A percentile compares a stretch with the other conserved stretches of the same genome.
Evolutionary conservation across 2,329 filamentous ascomycete genomes (phyloP).

Genomic region (Saccharata proteae): DNA sequence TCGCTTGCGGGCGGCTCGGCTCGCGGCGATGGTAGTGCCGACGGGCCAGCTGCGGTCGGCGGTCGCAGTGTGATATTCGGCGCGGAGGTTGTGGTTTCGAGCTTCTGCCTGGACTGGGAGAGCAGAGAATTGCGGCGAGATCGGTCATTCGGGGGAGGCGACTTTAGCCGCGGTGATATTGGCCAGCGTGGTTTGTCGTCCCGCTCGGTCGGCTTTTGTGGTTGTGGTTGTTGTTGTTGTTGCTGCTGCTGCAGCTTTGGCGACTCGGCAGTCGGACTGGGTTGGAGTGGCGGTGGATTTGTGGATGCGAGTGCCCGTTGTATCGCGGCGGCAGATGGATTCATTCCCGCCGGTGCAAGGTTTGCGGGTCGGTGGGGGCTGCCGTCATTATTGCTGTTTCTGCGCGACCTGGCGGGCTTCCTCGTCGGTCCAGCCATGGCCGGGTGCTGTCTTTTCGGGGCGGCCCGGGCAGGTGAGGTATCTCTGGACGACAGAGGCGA

Average conservation of each 20-base stretch:
- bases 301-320: constrained; percentile 58
- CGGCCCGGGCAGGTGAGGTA: constrained; percentile 29
- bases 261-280: no score
- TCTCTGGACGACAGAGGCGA: constrained; percentile 37
- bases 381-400: constrained; percentile 30
- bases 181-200: constrained; percentile 55
- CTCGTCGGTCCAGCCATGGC: constrained; percentile 6
- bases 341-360: constrained; percentile 24
- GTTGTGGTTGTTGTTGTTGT: background rate
- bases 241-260: no score
- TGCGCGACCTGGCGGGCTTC: constrained; percentile 26
- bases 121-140: constrained; percentile 32
- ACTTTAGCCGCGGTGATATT: constrained; percentile 63
- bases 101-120: constrained; percentile 23
- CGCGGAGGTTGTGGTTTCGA: constrained; percentile 17
- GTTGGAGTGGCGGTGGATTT: constrained; percentile 53
- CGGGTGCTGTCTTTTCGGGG: constrained; percentile 8
- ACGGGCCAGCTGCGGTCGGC: constrained; percentile 17
- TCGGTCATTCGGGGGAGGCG: constrained; percentile 50
- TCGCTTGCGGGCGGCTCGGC: constrained; percentile 17
- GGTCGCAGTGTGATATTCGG: constrained; percentile 32
- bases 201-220: background rate
- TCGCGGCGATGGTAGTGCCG: constrained; percentile 26
- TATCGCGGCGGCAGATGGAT: constrained; percentile 49
- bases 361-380: constrained; percentile 28